phyloP scores from a whole-genome alignment of 1,284 basidiomycete genomes.

The Tranzscheliella williamsii region DNA sequence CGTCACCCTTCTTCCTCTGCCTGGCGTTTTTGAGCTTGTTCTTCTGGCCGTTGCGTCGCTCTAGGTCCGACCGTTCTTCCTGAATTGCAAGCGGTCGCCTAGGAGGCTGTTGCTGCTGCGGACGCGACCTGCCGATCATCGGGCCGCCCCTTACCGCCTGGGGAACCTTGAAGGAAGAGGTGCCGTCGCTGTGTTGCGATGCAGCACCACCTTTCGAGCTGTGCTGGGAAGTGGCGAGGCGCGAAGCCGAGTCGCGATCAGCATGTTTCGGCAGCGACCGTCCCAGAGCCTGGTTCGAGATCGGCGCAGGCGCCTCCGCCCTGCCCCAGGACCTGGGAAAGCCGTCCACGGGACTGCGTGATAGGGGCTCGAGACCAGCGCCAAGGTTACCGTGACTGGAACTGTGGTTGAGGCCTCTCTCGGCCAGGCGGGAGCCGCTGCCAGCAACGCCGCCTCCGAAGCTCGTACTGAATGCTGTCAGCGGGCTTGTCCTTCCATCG shows the following conservation, averaged over 20 bases:
- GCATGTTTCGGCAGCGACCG: slow-evolving; percentile 30
- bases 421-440: neutral
- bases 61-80: slow-evolving; percentile 9
- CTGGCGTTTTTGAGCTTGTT: neutral
- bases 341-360: slow-evolving; percentile 8
- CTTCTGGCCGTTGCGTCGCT: neutral
- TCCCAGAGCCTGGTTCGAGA: too few relatives aligned
- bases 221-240: slow-evolving; percentile 17
- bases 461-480: slow-evolving; percentile 15
- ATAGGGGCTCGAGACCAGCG: slow-evolving; percentile 13
- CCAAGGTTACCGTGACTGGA: slow-evolving; percentile 31
- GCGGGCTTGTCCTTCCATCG: slow-evolving; percentile 26
- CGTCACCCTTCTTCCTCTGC: neutral
- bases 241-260: slow-evolving; percentile 1
- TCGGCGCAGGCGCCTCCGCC: slow-evolving; percentile 8
- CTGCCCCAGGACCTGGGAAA: slow-evolving; percentile 16
- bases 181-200: slow-evolving; percentile 30
- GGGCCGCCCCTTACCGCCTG: slow-evolving; percentile 4
- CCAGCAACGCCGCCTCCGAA: slow-evolving; percentile 1
- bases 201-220: slow-evolving; percentile 15
- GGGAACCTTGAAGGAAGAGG: slow-evolving; percentile 32
- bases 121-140: slow-evolving; percentile 3
- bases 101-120: slow-evolving; percentile 4
- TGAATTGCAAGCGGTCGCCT: slow-evolving; percentile 21
- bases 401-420: slow-evolving; percentile 25